phyloP scores from a whole-genome alignment of 2,329 filamentous ascomycete species.

The Lecanicillium sp. region DNA sequence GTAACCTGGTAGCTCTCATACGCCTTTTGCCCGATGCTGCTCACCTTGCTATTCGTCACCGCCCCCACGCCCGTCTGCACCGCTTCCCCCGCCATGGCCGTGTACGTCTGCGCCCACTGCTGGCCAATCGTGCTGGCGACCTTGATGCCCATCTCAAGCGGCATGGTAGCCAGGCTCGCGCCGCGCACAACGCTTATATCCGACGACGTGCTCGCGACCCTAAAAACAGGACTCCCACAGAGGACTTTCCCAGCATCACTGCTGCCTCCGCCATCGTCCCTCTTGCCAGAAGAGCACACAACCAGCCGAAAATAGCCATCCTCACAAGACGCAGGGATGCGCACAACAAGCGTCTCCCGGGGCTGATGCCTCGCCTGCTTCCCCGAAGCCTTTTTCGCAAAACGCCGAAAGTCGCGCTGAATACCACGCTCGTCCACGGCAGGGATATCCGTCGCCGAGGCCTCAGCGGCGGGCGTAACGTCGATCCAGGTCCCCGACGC shows the following conservation, averaged over 20 bases:
- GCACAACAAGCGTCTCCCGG: constrained; percentile 55
- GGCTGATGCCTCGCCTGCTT: constrained; percentile 38
- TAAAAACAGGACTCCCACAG: constrained; percentile 59
- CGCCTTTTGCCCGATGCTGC: constrained; percentile 31
- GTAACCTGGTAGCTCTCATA: constrained; percentile 25
- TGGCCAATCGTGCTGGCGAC: constrained; percentile 42
- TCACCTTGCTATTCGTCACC: constrained; percentile 21
- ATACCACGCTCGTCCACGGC: constrained; percentile 54
- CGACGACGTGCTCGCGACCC: constrained; percentile 57
- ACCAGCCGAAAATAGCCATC: constrained; percentile 65
- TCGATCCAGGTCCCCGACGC: constrained; percentile 55
- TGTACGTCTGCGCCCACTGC: constrained; percentile 34
- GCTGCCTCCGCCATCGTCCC: no score
- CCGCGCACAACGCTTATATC: constrained; percentile 55
- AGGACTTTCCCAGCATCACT: constrained; percentile 41
- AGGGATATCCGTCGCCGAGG: constrained; percentile 38
- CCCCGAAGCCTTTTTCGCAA: constrained; percentile 46
- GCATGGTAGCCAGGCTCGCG: constrained; percentile 55
- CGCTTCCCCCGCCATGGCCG: constrained; percentile 25
- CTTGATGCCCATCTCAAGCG: constrained; percentile 56
- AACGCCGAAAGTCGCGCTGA: constrained; percentile 59
- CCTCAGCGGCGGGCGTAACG: constrained; percentile 50
- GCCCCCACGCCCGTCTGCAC: constrained; percentile 31
- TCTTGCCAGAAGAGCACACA: constrained; percentile 44
- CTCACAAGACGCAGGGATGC: constrained; percentile 52